Percentiles rank a stretch among this genome's conserved stretches.
These are phyloP conservation scores for Penicillium diatomitis DNA, from an alignment of 495 filamentous ascomycete genomes.

Conservation along the genomic window DNA sequence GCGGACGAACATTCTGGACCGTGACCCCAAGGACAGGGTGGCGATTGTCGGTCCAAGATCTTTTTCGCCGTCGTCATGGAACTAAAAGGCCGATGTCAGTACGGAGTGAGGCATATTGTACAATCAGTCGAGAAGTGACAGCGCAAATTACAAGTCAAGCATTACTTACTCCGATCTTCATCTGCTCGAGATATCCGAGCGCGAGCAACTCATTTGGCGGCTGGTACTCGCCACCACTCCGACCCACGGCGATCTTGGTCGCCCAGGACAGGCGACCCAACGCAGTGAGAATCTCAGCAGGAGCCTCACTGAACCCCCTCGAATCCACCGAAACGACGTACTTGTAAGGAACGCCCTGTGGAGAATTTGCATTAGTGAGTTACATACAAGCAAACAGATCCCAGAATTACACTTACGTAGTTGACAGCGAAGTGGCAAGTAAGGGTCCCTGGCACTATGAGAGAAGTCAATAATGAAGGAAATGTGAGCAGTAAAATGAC, in stretches of 20 bases:
- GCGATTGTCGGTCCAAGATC: constrained; percentile 68
- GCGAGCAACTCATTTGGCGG: constrained; percentile 62
- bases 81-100: constrained; percentile 36
- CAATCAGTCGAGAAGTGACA: too few relatives aligned
- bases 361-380: too few relatives aligned
- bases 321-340: constrained; percentile 63
- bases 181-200: constrained; percentile 65
- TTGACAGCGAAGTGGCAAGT: constrained; percentile 65
- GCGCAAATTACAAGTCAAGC: background rate
- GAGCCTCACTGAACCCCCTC: constrained; percentile 52
- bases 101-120: too few relatives aligned
- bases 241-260: constrained; percentile 31
- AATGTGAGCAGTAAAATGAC: background rate
- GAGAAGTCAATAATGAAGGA: background rate
- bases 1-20: constrained; percentile 58
- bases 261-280: constrained; percentile 62
- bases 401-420: constrained; percentile 42
- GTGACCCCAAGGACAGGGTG: constrained; percentile 62
- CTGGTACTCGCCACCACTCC: constrained; percentile 12
- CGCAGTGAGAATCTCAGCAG: constrained; percentile 43
- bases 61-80: constrained; percentile 77
- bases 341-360: constrained; percentile 73
- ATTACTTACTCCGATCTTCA: constrained; percentile 55
- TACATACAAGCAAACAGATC: too few relatives aligned
- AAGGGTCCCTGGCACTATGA: constrained; percentile 27